A percentile compares a stretch with the other conserved stretches of the same genome.
Evolutionary conservation across 2,329 filamentous ascomycete genomes (phyloP).

Genomic region (Cercospora citrullina): DNA sequence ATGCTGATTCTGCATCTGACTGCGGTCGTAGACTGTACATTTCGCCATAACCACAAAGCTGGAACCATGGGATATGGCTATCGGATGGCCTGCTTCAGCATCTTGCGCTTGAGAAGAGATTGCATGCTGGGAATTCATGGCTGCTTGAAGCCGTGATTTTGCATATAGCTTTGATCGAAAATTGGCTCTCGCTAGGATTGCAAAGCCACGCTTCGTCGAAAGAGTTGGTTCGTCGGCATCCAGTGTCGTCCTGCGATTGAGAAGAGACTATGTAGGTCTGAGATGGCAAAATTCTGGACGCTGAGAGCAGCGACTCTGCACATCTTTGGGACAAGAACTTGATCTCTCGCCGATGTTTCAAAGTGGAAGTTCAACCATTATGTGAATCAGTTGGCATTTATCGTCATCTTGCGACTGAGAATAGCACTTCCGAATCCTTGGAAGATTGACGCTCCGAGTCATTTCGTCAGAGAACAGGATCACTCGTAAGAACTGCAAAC

Average conservation of each 20-base stretch:
- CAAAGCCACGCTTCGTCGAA: neutral
- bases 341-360: neutral
- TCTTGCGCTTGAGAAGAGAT: neutral
- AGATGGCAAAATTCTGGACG: neutral
- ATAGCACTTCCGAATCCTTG: neutral
- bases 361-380: neutral
- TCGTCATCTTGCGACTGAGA: neutral
- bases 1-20: neutral
- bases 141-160: neutral
- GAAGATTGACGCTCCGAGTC: neutral
- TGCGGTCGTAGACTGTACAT: neutral
- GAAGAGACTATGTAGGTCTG: neutral
- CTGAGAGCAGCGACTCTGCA: neutral
- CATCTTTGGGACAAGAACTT: neutral
- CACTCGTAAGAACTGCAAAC: neutral
- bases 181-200: neutral
- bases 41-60: neutral
- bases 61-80: neutral
- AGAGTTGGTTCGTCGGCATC: neutral
- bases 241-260: neutral
- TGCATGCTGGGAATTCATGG: neutral
- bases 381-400: neutral
- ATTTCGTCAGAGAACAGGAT: neutral
- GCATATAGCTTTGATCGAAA: neutral
- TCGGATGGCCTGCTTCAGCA: neutral